Evolutionary conservation across 2,329 filamentous ascomycete genomes (phyloP), one percentile per base, ranked within the genome.

Genomic region (Calonectria pseudoreteaudii): DNA sequence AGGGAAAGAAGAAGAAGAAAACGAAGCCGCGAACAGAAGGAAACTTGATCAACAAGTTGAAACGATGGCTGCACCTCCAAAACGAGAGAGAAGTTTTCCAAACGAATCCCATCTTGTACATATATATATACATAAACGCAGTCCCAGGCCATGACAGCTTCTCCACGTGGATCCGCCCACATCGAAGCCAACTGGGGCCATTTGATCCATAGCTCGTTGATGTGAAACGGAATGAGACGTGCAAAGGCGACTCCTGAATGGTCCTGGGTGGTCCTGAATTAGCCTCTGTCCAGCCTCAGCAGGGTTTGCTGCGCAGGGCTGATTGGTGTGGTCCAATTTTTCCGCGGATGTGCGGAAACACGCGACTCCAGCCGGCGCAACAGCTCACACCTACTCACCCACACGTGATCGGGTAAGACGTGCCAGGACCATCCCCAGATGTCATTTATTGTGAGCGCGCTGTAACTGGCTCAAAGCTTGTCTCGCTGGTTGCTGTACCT

Each of bases 81-180:
- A 62, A 13, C 16, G 31, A 64, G 31, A 62, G 14, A 23, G 20
- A n/a, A n/a, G 18, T 41, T 36, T 34, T 20, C 16, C 31, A 38
- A n/a, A 50, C 31, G 41, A 14, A 18, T 36, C n/a, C 26, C 38
- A 49, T 49, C 28, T 26, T 31, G 23, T 38, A 58, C 49, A 58
- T 68, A 68, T 68, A 36, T 50, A 18, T 38, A 58, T 58, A 58
- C 58, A 68, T 68, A 36, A 38, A 18, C 16, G 44, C 13, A 10
- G 23, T 13, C 31, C 18, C 13, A 4, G 30, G 10, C 38, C 20
- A 4, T 47, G 36, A 20, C 53, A 38, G 14, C 14, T 10, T 62
- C 34, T 62, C 56, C 56, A 62, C 56, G 67, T 70, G 56, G 53
- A 70, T 70, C 67, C 67, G 67, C 67, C 67, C 67, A 70, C 67